These are phyloP conservation scores for Oryza glumipatula DNA, from an alignment of 176 grass and related monocot species.

Conservation along the genomic window DNA sequence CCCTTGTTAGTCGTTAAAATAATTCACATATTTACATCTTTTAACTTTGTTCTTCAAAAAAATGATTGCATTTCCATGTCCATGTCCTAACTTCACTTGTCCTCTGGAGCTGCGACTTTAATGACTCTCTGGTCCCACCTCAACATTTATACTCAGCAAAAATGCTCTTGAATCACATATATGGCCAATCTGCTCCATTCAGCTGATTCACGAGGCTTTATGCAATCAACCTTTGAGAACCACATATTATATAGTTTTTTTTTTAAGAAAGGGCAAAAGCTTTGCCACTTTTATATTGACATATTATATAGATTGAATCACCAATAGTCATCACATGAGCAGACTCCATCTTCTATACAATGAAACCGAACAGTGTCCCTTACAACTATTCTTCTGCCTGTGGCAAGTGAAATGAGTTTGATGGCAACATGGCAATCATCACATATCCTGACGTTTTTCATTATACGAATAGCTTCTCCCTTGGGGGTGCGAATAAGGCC, in stretches of 20 bases:
- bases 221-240: neutral
- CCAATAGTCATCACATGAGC: constrained; percentile 85
- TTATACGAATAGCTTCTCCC: constrained; percentile 54
- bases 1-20: neutral
- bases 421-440: constrained; percentile 82
- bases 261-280: no score
- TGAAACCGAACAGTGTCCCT: constrained; percentile 80
- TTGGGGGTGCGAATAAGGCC: constrained; percentile 56
- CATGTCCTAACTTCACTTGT: neutral
- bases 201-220: neutral
- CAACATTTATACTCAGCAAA: no score
- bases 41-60: neutral
- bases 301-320: constrained; percentile 27
- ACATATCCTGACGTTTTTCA: constrained; percentile 85
- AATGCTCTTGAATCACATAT: neutral
- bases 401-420: constrained; percentile 65
- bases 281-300: no score
- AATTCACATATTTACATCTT: neutral
- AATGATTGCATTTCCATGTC: constrained; percentile 13
- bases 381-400: constrained; percentile 60
- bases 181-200: neutral
- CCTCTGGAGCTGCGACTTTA: neutral
- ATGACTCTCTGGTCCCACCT: no score
- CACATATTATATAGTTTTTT: neutral
- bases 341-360: constrained; percentile 65